Evolutionary conservation across 225 moss, liverwort and hornwort genomes (phyloP), one percentile per base, ranked within the genome.

Genomic region (Physcomitrellopsis africana): DNA sequence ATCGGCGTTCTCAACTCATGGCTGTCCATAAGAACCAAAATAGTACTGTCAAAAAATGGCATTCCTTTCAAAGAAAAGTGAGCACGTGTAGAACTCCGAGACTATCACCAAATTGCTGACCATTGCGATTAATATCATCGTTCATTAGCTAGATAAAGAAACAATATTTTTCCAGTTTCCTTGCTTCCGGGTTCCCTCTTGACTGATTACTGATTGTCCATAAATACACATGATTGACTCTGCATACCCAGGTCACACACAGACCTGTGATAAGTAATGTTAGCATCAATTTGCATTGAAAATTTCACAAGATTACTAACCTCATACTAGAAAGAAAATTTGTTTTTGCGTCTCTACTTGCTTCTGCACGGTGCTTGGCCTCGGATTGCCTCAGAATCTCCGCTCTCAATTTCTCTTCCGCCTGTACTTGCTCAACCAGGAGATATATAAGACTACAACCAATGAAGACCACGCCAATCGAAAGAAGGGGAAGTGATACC

Each of bases 1-100:
- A 93, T 91, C 24, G 93, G 93, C 63, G 93, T 93, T 49, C 93
- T 86, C 72, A 93, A 72, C 81, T 93, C 93, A 76, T 93, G 93
- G 68, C 93, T 93, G 69, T 41, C 56, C 80, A 49, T 10, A 54
- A 76, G 7, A 49, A 79, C 63, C 66, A 78, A 54, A 65, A 65
- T 61, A 9, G 70, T 20, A 58, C 54, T 51, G 55, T 76, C 69
- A 83, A 60, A 47, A 65, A 29, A 67, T 43, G 61, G 18, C n/a
- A 66, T 3, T 12, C 45, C 65, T 18, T 49, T 23, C 9, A 70
- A 15, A 1, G 5, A 63, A 72, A 12, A 67, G 72, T 56, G 24
- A 70, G 27, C 16, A 51, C 19, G 23, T 8, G 68, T 37, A 49
- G 12, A 49, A 11, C 12, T 15, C 56, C 51, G 2, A 78, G 64